Percentiles rank a stretch among this genome's conserved stretches.
Conservation (phyloP, 75 land plant species). For the Isoetes taiwanensis region DNA sequence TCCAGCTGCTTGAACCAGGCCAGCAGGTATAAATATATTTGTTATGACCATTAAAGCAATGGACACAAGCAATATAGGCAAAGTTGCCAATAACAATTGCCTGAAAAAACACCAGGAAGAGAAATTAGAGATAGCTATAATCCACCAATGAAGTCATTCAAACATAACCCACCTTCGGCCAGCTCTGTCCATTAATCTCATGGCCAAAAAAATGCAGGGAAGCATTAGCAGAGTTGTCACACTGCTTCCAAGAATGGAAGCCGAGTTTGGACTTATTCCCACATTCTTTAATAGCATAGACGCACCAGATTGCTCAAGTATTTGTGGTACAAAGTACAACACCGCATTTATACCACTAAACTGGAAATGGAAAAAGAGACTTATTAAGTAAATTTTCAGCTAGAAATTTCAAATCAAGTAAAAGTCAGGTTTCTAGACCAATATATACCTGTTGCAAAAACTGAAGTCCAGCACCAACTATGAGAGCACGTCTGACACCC, state of each 20-base stretch:
- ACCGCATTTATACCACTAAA: conserved; percentile 92
- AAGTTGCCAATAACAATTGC: conserved; percentile 47
- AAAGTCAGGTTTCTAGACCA: background rate
- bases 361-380: no score
- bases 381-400: background rate
- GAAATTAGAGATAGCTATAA: background rate
- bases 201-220: conserved; percentile 70
- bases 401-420: background rate
- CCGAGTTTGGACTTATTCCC: conserved; percentile 58
- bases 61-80: conserved; percentile 48
- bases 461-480: conserved; percentile 72
- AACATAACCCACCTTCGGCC: conserved; percentile 59
- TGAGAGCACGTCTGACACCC: conserved; percentile 68
- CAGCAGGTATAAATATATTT: conserved; percentile 28
- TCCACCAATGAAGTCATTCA: background rate
- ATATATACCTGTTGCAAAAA: conserved; percentile 71
- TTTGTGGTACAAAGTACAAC: conserved; percentile 84
- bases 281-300: conserved; percentile 40
- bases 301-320: conserved; percentile 84
- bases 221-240: conserved; percentile 62
- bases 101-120: conserved; percentile 24
- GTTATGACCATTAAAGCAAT: conserved; percentile 40
- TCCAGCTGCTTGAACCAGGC: conserved; percentile 37
- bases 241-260: conserved; percentile 71
- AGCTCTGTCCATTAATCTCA: conserved; percentile 76